Base-by-base conservation (phyloP, 192 early-diverging fungal genomes). In the Backusella tarrabulga region DNA sequence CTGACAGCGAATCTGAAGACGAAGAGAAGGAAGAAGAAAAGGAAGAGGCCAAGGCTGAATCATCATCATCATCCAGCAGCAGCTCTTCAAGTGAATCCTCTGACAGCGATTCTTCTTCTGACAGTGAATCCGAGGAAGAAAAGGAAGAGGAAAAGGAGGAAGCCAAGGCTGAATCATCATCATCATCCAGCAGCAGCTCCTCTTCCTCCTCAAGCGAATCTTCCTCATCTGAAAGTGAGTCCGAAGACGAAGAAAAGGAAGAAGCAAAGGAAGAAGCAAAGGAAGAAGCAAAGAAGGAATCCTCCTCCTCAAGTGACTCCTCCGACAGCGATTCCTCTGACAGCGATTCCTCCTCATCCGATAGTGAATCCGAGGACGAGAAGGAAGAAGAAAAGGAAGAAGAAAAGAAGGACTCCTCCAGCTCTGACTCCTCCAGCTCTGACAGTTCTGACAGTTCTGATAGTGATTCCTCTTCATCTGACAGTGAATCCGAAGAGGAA, bases 191-290 rank as follows among this genome's bases (percentile, higher is more conserved):
- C 42, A 44, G 34, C 68, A 9, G 6, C 21, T 38, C 50, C n/a
- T n/a, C n/a, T n/a, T n/a, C n/a, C n/a, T n/a, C n/a, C 14, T 60
- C 42, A 3, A 44, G 42, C 42, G 42, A 44, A 15, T 44, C 52
- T 74, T 44, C 42, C 42, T 44, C 42, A 14, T 84, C 80, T 71
- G 74, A 73, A 23, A 70, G 79, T 50, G 71, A 60, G 11, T 75
- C 67, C 68, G 72, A 29, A 15, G 67, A 68, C 26, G 67, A 68
- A 68, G 26, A 0, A 29, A 26, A 68, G 26, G 34, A 68, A 44
- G 73, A 74, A 74, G 54, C 11, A 23, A 23, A 74, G 29, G 34
- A 29, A n/a, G 32, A 21, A 19, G 67, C 12, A 23, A 23, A 74
- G 29, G 34, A 29, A n/a, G 32, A 23, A 19, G 67, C 2, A 35